Evolutionary conservation across 345 rosid genomes (phyloP), one percentile per base, ranked within the genome.

Genomic region (Arabis hirsuta): DNA sequence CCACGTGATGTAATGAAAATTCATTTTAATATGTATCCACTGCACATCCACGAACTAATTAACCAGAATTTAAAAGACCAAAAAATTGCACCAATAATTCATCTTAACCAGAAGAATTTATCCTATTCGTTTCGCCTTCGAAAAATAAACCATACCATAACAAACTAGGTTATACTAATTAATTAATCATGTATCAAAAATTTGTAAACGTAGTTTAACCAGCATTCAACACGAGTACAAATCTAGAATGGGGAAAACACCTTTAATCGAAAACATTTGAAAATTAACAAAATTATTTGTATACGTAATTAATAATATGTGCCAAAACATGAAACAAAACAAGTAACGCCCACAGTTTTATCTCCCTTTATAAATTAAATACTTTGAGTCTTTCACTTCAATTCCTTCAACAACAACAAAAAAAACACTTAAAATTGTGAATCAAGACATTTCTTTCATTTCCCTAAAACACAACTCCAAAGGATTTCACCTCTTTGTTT

Each of bases 311-410:
- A 59, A 47, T 60, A 8, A 22, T 52, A 12, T 62, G 70, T 55
- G 32, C 50, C 65, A 65, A 67, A 59, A 51, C 50, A 52, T 52
- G 68, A 47, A 16, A 53, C 60, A 29, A 29, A 29, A 29, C 32
- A 5, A 29, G 55, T 12, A 59, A 59, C 39, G 63, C 69, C 73
- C 78, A 67, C 69, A 34, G 73, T 52, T 74, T 67, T 24, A 26
- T 3, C 55, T 63, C 20, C 20, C 7, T 60, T 10, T 53, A 74
- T 74, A 74, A 44, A 52, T 22, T 7, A 20, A 7, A 29, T 29
- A 29, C 32, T 3, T 29, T 29, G 32, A 34, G 19, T 36, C 10
- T 45, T 65, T 48, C 72, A 56, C 54, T 43, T 57, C 32, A 38
- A 14, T 12, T 36, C 22, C 54, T 16, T 56, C 77, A 65, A 48